Evolutionary conservation across 2,329 filamentous ascomycete species (phyloP).

Genomic region (Thermothelomyces thermophilus): DNA sequence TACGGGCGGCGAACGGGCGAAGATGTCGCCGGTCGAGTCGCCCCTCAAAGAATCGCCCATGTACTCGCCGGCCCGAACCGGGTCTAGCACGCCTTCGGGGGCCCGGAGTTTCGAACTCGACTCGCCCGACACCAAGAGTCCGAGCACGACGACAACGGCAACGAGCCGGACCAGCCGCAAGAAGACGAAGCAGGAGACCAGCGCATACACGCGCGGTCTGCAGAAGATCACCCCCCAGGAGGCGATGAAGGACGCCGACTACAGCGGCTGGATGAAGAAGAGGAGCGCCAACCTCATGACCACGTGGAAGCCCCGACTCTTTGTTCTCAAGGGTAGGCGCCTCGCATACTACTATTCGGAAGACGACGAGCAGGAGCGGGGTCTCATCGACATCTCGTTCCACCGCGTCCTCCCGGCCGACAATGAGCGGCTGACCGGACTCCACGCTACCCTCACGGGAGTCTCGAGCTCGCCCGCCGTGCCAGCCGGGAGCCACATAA

Average conservation of each 20-base stretch:
- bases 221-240: conserved; percentile 74
- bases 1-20: conserved; percentile 46
- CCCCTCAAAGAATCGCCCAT: conserved; percentile 46
- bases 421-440: conserved; percentile 79
- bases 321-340: conserved; percentile 84
- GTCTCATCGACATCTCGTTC: conserved; percentile 94
- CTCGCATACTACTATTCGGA: conserved; percentile 96
- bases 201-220: conserved; percentile 83
- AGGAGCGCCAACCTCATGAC: conserved; percentile 93
- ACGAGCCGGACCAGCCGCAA: conserved; percentile 46
- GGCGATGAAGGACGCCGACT: conserved; percentile 81
- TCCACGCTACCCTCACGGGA: conserved; percentile 88
- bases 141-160: conserved; percentile 42
- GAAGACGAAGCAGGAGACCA: conserved; percentile 91
- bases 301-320: conserved; percentile 95
- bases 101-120: conserved; percentile 72
- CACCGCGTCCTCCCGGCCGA: conserved; percentile 94
- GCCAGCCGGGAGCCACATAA: conserved; percentile 40
- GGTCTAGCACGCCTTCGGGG: conserved; percentile 62
- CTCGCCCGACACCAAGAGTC: conserved; percentile 59
- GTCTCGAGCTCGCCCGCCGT: conserved; percentile 63
- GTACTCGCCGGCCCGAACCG: conserved; percentile 65
- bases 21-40: conserved; percentile 46
- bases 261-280: conserved; percentile 99
- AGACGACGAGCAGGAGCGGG: conserved; percentile 85